phyloP scores from a whole-genome alignment of 441 rosid genomes.

The Biscutella laevigata region DNA sequence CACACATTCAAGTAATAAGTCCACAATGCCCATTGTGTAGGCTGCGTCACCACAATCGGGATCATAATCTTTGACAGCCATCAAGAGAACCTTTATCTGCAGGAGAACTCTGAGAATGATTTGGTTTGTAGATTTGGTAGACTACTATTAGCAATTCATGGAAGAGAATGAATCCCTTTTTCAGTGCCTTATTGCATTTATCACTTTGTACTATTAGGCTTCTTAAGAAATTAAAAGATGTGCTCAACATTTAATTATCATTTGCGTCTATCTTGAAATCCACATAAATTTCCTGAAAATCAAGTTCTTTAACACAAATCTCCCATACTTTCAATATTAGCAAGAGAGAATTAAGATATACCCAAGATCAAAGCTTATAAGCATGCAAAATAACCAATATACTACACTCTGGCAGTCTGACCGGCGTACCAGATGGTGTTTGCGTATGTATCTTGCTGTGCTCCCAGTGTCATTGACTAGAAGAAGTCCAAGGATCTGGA shows the following conservation, averaged over 20 bases:
- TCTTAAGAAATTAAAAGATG: neutral
- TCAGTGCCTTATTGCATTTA: slow-evolving; percentile 11
- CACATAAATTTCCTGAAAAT: neutral
- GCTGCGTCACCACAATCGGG: slow-evolving; percentile 90
- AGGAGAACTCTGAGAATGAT: slow-evolving; percentile 27
- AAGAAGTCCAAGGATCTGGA: slow-evolving; percentile 92
- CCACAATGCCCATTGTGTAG: slow-evolving; percentile 98
- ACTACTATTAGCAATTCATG: neutral
- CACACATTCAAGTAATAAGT: slow-evolving; percentile 96
- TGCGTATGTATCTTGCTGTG: slow-evolving; percentile 80
- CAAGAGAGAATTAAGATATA: slow-evolving; percentile 1
- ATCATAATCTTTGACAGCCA: slow-evolving; percentile 95
- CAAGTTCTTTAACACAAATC: slow-evolving; percentile 11
- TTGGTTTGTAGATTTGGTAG: slow-evolving; percentile 1
- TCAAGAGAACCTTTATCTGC: slow-evolving; percentile 94
- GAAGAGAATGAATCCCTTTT: neutral
- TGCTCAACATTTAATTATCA: neutral
- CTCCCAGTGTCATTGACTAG: slow-evolving; percentile 95
- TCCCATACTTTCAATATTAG: slow-evolving; percentile 1
- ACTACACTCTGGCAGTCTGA: slow-evolving; percentile 16
- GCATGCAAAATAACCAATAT: slow-evolving; percentile 5
- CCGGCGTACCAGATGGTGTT: slow-evolving; percentile 84
- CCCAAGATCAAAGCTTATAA: slow-evolving; percentile 5
- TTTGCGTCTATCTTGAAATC: slow-evolving; percentile 3
- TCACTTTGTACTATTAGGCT: slow-evolving; percentile 11